Evolutionary conservation across 2,329 filamentous ascomycete genomes (phyloP).

Genomic region (Nothopassalora personata): DNA sequence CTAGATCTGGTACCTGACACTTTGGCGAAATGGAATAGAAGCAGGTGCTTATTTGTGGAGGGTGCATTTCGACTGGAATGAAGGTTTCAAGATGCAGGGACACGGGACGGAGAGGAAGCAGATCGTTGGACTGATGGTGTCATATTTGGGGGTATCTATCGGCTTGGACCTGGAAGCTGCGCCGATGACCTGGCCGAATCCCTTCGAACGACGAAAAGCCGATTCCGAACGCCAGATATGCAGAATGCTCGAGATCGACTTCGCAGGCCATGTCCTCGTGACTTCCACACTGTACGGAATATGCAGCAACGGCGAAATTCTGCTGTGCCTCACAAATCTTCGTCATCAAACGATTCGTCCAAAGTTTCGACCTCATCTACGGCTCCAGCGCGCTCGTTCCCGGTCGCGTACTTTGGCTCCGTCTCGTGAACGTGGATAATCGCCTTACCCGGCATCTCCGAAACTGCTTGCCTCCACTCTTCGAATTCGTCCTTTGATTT

Average conservation of each 20-base stretch:
- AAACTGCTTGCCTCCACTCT: conserved; percentile 62
- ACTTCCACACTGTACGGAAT: neutral
- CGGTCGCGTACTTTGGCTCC: conserved; percentile 52
- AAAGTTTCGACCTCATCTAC: conserved; percentile 87
- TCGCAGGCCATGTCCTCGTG: neutral
- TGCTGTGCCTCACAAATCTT: conserved; percentile 4
- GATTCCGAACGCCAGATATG: neutral
- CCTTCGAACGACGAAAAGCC: neutral
- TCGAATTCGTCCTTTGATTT: conserved; percentile 75
- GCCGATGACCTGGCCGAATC: neutral
- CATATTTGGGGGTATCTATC: neutral
- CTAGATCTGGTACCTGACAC: too few relatives aligned
- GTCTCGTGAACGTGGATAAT: conserved; percentile 78
- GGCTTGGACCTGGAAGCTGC: neutral
- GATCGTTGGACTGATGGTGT: neutral
- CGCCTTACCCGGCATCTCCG: conserved; percentile 60
- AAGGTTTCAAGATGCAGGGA: neutral
- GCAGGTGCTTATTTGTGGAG: too few relatives aligned
- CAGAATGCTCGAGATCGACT: neutral
- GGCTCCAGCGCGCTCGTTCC: conserved; percentile 61
- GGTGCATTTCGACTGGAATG: neutral
- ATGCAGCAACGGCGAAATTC: neutral
- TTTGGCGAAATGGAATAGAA: too few relatives aligned
- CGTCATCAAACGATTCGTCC: conserved; percentile 53
- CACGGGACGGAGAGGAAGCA: neutral